Evolutionary conservation across 2,329 filamentous ascomycete species (phyloP).

Genomic region (Aspergillus tamarii): DNA sequence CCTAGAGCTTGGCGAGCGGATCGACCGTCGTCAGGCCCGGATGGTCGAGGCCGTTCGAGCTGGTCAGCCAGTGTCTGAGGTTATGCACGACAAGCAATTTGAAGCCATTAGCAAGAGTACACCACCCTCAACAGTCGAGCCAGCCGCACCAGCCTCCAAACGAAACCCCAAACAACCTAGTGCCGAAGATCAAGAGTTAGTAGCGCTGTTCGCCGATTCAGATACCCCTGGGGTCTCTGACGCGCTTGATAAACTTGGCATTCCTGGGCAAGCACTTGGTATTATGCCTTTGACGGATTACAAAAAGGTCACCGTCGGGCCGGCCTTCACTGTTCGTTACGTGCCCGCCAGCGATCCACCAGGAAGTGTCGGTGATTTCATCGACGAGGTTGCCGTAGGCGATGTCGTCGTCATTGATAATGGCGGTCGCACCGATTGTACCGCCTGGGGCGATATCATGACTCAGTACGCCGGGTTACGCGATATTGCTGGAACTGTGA

Average conservation of each 20-base stretch:
- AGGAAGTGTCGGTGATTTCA: slow-evolving; percentile 37
- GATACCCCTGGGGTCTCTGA: slow-evolving; percentile 26
- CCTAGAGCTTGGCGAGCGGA: slow-evolving; percentile 16
- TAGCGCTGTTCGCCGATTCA: slow-evolving; percentile 20
- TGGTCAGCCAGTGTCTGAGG: slow-evolving; percentile 21
- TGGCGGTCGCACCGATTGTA: slow-evolving; percentile 38
- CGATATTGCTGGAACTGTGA: slow-evolving; percentile 37
- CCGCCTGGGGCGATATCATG: slow-evolving; percentile 43
- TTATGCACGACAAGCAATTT: slow-evolving; percentile 27
- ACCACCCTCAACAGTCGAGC: not conserved
- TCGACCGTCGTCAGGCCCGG: slow-evolving; percentile 19
- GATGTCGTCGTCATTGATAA: slow-evolving; percentile 41
- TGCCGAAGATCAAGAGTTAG: slow-evolving; percentile 21
- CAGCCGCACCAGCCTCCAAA: not conserved
- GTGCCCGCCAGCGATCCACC: slow-evolving; percentile 24
- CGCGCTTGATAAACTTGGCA: slow-evolving; percentile 27
- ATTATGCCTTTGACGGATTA: slow-evolving; percentile 31
- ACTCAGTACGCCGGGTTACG: slow-evolving; percentile 38
- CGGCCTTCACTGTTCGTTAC: slow-evolving; percentile 39
- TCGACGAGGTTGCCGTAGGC: slow-evolving; percentile 35
- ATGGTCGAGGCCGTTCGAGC: slow-evolving; percentile 25
- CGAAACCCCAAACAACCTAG: slow-evolving; percentile 15
- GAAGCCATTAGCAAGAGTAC: slow-evolving; percentile 16
- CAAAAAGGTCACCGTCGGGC: slow-evolving; percentile 33
- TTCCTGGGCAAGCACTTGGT: slow-evolving; percentile 21